Evolutionary conservation across 2,329 filamentous ascomycete species (phyloP), one percentile per base, ranked within the genome.

Genomic region (Trichophyton mentagrophytes): DNA sequence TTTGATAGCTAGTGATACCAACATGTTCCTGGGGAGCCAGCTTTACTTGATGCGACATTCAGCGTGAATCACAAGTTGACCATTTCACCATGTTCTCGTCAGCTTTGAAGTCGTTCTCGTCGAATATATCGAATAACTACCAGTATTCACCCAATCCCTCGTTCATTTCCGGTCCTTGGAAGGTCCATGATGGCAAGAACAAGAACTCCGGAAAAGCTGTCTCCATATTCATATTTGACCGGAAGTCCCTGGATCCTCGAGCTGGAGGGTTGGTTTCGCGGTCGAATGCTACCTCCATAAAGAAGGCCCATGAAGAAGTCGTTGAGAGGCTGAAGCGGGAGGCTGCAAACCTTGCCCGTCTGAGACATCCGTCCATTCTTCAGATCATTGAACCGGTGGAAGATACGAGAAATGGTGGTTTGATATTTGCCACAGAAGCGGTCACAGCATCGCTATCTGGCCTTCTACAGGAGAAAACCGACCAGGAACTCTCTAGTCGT

Each of bases 181-280:
- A 90, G 78, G 93, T 99, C 69, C 92, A 92, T 80, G 91, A 96
- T 77, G 91, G 89, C 62, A 97, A 95, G 79, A 95, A 95, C 77
- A 97, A 96, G 76, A 90, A 88, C 33, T 96, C 90, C 0, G 89
- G 89, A 66, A 95, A 93, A 72, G 74, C 86, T 6, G 93, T 87
- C 60, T 96, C 91, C 15, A 85, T 97, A 66, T 99, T 97, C 69
- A 85, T 97, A 66, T 96, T 97, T 72, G 93, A 99, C 66, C 86
- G 85, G 71, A 96, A 95, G 75, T 83, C 84, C 0, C 78, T 99
- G 60, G 91, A 96, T 61, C 77, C 83, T 8, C 81, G 86, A 62
- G 80, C 82, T 15, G 81, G 79, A 56, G 82, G 83, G 5, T 75
- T 90, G 53, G 80, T 82, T 17, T 78, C 78, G 57, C 75, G 82